These are phyloP conservation scores for Suillus hirtellus DNA, from an alignment of 768 basidiomycete species.

Conservation along the genomic window DNA sequence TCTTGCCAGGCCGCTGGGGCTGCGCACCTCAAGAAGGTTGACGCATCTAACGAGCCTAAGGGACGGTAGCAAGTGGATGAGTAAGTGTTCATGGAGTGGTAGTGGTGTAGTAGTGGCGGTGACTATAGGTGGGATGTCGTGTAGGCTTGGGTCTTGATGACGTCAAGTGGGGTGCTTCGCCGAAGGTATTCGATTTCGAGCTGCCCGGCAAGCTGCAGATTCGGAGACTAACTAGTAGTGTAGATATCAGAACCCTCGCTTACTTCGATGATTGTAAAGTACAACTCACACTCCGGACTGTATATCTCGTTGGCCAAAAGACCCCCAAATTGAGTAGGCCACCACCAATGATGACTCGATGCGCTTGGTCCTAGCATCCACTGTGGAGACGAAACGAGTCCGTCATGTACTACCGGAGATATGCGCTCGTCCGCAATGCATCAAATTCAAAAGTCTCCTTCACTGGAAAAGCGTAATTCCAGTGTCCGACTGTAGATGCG, in stretches of 20 bases:
- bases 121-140: neutral
- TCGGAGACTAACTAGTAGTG: too few species aligned
- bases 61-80: neutral
- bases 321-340: too few species aligned
- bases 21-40: neutral
- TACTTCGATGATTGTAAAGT: too few species aligned
- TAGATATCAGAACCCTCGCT: neutral
- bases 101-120: neutral
- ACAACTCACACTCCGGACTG: neutral
- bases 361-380: neutral
- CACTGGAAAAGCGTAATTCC: constrained; percentile 58
- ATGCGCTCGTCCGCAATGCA: neutral
- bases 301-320: neutral
- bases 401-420: neutral
- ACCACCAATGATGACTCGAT: too few species aligned
- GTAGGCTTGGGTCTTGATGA: neutral
- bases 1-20: neutral
- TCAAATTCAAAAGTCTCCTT: constrained; percentile 45
- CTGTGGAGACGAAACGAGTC: neutral
- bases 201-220: neutral
- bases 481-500: constrained; percentile 61
- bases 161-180: neutral
- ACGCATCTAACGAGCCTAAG: neutral
- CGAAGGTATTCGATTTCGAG: neutral
- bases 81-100: neutral